These are phyloP conservation scores for Jatropha curcas DNA, from an alignment of 345 rosid genomes.

Conservation along the genomic window DNA sequence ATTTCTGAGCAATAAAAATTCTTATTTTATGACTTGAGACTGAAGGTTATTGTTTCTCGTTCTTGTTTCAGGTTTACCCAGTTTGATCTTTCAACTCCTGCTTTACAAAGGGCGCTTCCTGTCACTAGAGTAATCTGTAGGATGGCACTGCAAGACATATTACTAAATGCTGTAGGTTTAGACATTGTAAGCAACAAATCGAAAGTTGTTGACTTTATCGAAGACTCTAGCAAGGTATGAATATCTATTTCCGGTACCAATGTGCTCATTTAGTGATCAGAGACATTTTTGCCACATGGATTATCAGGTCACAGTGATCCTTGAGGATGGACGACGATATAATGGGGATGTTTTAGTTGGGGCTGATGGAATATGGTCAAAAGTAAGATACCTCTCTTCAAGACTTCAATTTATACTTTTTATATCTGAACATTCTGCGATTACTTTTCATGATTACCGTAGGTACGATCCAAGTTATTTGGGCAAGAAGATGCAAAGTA, in stretches of 20 bases:
- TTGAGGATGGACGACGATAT: constrained; percentile 14
- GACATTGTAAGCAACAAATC: constrained; percentile 24
- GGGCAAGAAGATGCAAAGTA: constrained; percentile 27
- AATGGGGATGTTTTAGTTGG: constrained; percentile 25
- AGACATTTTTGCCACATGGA: background rate
- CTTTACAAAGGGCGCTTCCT: constrained; percentile 20
- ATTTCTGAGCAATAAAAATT: too few relatives aligned
- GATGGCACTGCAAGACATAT: constrained; percentile 26
- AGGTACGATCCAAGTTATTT: constrained; percentile 24
- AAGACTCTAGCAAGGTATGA: constrained; percentile 18
- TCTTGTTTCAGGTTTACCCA: constrained; percentile 25
- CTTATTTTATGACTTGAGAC: too few relatives aligned
- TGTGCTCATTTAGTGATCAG: background rate
- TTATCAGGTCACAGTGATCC: constrained; percentile 20
- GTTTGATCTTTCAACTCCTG: constrained; percentile 21
- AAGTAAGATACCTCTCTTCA: constrained; percentile 7
- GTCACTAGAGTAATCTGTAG: constrained; percentile 24
- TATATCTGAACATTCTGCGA: too few relatives aligned
- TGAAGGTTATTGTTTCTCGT: background rate
- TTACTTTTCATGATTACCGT: background rate
- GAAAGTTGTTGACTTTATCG: constrained; percentile 25
- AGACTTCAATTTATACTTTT: background rate
- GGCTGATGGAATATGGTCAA: constrained; percentile 28
- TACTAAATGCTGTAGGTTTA: constrained; percentile 22
- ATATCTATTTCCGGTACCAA: background rate